Base-by-base conservation (phyloP, 2,329 filamentous ascomycete species). In the Delphinella strobiligena region DNA sequence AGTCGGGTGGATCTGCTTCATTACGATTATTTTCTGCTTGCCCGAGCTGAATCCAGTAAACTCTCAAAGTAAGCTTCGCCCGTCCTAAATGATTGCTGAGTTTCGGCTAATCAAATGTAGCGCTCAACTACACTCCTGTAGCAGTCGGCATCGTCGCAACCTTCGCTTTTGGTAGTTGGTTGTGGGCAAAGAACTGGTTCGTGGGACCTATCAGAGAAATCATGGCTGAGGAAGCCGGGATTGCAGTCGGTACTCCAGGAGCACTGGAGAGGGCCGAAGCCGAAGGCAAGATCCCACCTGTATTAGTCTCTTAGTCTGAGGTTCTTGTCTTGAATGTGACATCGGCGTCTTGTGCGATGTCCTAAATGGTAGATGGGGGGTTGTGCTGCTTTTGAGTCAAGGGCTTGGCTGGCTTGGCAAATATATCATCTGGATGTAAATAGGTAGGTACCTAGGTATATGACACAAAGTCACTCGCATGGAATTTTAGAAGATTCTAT, bases 51-150 rank as follows among this genome's bases (percentile, higher is more conserved):
- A 75, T 49, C 73, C 72, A 0, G 71, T 75, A 2, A 67, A 66
- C 0, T 61, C 58, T n/a, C 63, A 75, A 56, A 40, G 22, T 27
- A 17, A 74, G 22, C 12, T 27, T 12, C 12, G 12, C 12, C 7
- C 12, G 22, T 27, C 22, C 22, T 7, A 12, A 27, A 7, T 7
- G 7, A 7, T 27, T 27, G 7, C 7, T 27, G 22, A 12, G 12
- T 27, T 7, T 27, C 22, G 22, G 22, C 22, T 27, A 27, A 27
- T 12, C 12, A 7, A 27, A 27, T 27, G 22, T 27, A 27, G 22
- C 71, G 3, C 52, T 77, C 16, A 77, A 77, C 47, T 77, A 77
- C 48, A 74, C 72, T 0, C 67, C 69, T 0, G 72, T 76, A 0
- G 72, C 72, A 0, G 72, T 77, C 3, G 72, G 71, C 0, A 74